phyloP scores from a whole-genome alignment of 1,284 basidiomycete species.

The Cryptococcus floricola region DNA sequence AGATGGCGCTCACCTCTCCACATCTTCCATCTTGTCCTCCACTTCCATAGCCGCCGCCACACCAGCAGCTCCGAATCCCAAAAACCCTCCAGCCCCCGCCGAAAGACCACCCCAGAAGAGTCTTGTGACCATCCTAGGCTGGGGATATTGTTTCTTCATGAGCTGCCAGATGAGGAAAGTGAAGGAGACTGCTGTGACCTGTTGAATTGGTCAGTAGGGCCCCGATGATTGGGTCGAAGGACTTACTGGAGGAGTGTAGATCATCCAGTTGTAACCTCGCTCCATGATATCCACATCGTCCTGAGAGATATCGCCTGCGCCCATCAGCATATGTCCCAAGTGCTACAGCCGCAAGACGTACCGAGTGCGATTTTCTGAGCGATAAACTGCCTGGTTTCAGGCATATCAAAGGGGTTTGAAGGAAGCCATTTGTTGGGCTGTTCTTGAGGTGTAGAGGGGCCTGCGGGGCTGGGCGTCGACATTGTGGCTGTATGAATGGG shows the following conservation, averaged over 20 bases:
- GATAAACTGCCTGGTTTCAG: constrained; percentile 15
- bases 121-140: constrained; percentile 10
- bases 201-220: neutral
- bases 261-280: constrained; percentile 20
- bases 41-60: constrained; percentile 21
- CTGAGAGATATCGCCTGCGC: constrained; percentile 16
- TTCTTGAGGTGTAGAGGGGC: neutral
- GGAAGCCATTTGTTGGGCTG: constrained; percentile 5
- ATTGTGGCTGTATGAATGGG: neutral
- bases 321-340: neutral
- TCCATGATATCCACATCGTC: constrained; percentile 18
- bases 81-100: constrained; percentile 12
- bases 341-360: neutral
- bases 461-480: neutral
- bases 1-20: constrained; percentile 10
- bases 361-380: constrained; percentile 13
- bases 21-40: constrained; percentile 19
- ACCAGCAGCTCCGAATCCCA: constrained; percentile 18
- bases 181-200: constrained; percentile 11
- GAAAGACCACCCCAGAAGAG: constrained; percentile 10
- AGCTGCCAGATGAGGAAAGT: constrained; percentile 12
- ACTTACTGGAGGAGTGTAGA: constrained; percentile 15
- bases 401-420: constrained; percentile 17
- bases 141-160: constrained; percentile 16
- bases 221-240: neutral